A percentile compares a stretch with the other conserved stretches of the same genome.
These are phyloP conservation scores for Tranzscheliella williamsii DNA, from an alignment of 1,284 basidiomycete genomes.

Conservation along the genomic window DNA sequence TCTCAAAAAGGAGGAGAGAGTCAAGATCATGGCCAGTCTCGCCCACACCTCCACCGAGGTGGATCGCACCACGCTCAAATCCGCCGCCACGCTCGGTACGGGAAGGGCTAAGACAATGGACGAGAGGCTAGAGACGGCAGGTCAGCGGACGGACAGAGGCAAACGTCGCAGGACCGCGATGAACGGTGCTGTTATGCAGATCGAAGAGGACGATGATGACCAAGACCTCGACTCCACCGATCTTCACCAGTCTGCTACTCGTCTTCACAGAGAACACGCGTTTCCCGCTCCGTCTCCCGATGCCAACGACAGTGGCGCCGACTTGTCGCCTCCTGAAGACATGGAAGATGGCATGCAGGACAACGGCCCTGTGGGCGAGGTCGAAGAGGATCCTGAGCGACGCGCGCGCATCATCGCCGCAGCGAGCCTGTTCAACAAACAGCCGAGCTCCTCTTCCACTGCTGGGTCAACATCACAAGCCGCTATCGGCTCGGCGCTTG, in stretches of 20 bases:
- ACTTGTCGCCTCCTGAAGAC: too few relatives aligned
- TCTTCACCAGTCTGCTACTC: not conserved
- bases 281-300: conserved; percentile 9
- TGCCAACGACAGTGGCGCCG: conserved; percentile 10
- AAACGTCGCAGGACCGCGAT: conserved; percentile 12
- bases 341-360: conserved; percentile 26
- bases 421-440: conserved; percentile 32
- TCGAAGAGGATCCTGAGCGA: conserved; percentile 33
- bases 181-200: conserved; percentile 34
- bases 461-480: not conserved
- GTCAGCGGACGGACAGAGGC: conserved; percentile 17
- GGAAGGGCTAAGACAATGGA: conserved; percentile 45
- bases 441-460: conserved; percentile 1
- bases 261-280: conserved; percentile 3
- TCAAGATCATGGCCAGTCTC: conserved; percentile 53
- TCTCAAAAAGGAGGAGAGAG: conserved; percentile 58
- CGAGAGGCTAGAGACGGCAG: conserved; percentile 46
- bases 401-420: conserved; percentile 37
- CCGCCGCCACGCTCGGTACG: conserved; percentile 56
- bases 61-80: conserved; percentile 50
- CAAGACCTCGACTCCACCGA: conserved; percentile 22
- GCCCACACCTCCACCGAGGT: conserved; percentile 52
- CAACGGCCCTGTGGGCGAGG: conserved; percentile 26
- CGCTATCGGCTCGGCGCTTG: conserved; percentile 51
- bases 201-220: conserved; percentile 50